Base-by-base conservation (phyloP, 768 basidiomycete genomes). In the Epithele typhae region DNA sequence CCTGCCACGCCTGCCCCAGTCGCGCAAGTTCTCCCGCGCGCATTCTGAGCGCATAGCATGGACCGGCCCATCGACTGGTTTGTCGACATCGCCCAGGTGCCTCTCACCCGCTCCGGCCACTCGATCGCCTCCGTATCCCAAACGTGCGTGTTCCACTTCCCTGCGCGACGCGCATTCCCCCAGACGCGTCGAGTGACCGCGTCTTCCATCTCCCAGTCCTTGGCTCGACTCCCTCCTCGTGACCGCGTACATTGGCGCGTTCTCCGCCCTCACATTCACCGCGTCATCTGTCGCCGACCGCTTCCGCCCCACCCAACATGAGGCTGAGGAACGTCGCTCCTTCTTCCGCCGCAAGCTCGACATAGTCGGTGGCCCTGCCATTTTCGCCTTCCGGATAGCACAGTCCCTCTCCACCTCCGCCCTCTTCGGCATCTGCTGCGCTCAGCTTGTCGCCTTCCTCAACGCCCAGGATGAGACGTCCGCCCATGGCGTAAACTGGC, bases 351-450 rank as follows among this genome's bases (percentile, higher is more conserved):
- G 12, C 5, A 37, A 9, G 37, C 37, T 37, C 15, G 19, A 19
- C 15, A 21, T 8, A 1, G 37, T 67, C 18, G 62, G 65, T 23
- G 68, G 68, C 12, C 44, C 59, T n/a, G 62, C 55, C 3, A 63
- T 71, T 18, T 70, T 69, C 53, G 46, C 43, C 8, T 60, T 67
- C 48, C 65, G 68, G 33, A 33, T 67, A 12, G 33, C 66, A 0
- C 56, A 70, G 27, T 48, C 67, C 2, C 39, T 66, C 1, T 55
- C 61, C 25, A 55, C 64, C 17, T 57, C 59, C 19, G 60, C 64
- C 1, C 53, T 74, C 5, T 43, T 72, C 14, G 66, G 59, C 21
- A 43, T 73, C 30, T 67, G 64, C 38, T 58, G 60, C 37, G 65
- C 63, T 12, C 62, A 66, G 23, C 57, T 71, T 2, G 32, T 40